These are phyloP conservation scores for Hanseniaspora gamundiae DNA, from an alignment of 1,139 yeast species.

Conservation along the genomic window DNA sequence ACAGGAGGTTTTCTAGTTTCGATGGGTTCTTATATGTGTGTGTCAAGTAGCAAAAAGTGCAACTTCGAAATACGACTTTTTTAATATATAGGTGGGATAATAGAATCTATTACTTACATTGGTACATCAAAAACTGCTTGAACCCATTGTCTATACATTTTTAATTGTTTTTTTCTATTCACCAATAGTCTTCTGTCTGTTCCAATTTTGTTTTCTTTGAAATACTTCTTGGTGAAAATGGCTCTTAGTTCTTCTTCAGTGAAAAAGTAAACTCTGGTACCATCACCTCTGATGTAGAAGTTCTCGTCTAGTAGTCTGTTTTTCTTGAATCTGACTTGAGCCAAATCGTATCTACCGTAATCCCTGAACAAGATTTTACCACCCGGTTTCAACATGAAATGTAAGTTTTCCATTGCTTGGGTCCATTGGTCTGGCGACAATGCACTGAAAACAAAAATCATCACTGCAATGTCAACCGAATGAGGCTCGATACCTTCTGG, in stretches of 20 bases:
- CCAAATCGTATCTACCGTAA: constrained; percentile 90
- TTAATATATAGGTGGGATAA: background rate
- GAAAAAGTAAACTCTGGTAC: constrained; percentile 92
- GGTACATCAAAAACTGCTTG: constrained; percentile 70
- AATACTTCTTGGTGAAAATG: constrained; percentile 50
- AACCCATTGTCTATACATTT: constrained; percentile 95
- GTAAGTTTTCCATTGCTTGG: constrained; percentile 59
- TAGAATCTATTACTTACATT: too few relatives aligned
- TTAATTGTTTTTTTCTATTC: constrained; percentile 79
- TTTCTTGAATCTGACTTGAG: constrained; percentile 88
- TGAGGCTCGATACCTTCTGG: constrained; percentile 77
- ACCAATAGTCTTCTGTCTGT: constrained; percentile 86
- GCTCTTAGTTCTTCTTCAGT: constrained; percentile 80
- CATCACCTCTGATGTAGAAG: constrained; percentile 94
- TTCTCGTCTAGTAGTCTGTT: constrained; percentile 81
- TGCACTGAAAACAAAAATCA: constrained; percentile 91
- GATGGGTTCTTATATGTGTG: constrained; percentile 72
- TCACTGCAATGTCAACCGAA: constrained; percentile 80
- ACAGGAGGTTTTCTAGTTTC: constrained; percentile 41
- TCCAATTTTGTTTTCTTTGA: constrained; percentile 63
- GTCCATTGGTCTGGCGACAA: constrained; percentile 87
- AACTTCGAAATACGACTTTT: background rate
- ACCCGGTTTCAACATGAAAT: constrained; percentile 75
- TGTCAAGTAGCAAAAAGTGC: background rate
- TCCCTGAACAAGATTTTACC: constrained; percentile 85